Evolutionary conservation across 192 early-diverging fungal species (phyloP).

Genomic region (Chytriomyces confervae): DNA sequence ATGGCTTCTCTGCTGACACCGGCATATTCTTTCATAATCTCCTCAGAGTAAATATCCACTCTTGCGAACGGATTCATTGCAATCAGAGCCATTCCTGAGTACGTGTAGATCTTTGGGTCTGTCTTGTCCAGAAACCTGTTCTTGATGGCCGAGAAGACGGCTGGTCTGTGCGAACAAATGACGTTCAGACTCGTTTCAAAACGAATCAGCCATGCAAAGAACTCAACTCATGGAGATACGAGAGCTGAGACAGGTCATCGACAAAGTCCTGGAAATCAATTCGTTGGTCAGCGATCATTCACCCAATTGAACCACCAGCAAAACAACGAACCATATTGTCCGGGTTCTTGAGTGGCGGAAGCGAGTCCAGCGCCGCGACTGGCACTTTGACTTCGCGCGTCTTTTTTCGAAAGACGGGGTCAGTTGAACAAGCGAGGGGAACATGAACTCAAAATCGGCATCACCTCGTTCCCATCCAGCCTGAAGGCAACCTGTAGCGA

Average conservation of each 20-base stretch:
- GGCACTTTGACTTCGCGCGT: conserved; percentile 70
- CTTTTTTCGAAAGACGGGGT: conserved; percentile 38
- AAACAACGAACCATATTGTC: conserved; percentile 68
- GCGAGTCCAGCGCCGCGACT: conserved; percentile 63
- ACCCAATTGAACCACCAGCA: neutral
- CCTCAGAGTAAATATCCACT: conserved; percentile 79
- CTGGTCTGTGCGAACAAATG: conserved; percentile 3
- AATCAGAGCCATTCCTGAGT: conserved; percentile 92
- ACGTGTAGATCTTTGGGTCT: conserved; percentile 77
- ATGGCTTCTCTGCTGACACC: conserved; percentile 81
- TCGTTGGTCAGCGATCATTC: neutral
- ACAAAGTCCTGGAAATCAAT: conserved; percentile 14
- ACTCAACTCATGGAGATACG: conserved; percentile 36
- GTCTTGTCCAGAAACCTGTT: neutral
- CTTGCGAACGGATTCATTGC: conserved; percentile 88
- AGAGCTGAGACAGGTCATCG: conserved; percentile 34
- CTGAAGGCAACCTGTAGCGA: neutral
- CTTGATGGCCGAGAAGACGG: conserved; percentile 29
- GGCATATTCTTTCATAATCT: conserved; percentile 81
- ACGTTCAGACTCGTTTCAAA: neutral
- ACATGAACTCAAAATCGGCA: neutral
- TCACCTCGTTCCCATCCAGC: neutral
- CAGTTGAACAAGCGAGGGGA: neutral
- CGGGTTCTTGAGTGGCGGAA: conserved; percentile 94
- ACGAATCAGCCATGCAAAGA: too few relatives aligned